Percentiles rank a stretch among this genome's conserved stretches.
phyloP scores from a whole-genome alignment of 2,329 filamentous ascomycete species.

The Ophiostoma tasmaniense region DNA sequence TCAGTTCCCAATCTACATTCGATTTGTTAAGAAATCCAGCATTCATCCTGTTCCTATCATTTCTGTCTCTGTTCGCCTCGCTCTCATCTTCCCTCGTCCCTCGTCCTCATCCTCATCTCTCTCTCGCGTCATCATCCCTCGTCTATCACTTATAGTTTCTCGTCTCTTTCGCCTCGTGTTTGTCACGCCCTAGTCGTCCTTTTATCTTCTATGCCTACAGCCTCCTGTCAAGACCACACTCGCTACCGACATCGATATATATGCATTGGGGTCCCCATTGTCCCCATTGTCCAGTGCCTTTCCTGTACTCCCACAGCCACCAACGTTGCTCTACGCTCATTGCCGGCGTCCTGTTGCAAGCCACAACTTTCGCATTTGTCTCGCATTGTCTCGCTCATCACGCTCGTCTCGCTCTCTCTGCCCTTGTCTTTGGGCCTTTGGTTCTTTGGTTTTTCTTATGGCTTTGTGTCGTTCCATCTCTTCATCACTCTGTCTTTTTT shows the following conservation, averaged over 20 bases:
- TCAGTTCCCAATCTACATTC: background rate
- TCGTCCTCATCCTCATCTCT: background rate
- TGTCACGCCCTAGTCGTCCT: background rate
- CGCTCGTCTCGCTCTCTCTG: background rate
- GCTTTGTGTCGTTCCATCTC: no score
- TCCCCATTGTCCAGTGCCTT: background rate
- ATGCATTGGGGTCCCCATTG: conserved; percentile 6
- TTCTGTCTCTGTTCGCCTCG: conserved; percentile 8
- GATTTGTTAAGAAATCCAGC: background rate
- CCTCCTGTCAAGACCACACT: background rate
- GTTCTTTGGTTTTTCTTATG: no score
- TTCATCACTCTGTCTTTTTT: background rate
- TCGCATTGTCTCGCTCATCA: conserved; percentile 13
- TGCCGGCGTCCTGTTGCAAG: conserved; percentile 9
- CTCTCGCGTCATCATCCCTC: background rate
- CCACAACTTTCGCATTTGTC: conserved; percentile 16
- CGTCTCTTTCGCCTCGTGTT: background rate
- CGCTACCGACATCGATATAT: conserved; percentile 1
- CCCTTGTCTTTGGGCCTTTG: background rate
- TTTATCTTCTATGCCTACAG: no score
- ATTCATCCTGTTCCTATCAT: background rate
- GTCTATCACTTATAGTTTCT: background rate
- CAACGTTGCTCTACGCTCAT: conserved; percentile 5
- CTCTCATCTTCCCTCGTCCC: background rate
- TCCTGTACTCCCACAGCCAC: conserved; percentile 12